Conservation (phyloP, 192 early-diverging fungal species). For the Phlyctochytrium arcticum region DNA sequence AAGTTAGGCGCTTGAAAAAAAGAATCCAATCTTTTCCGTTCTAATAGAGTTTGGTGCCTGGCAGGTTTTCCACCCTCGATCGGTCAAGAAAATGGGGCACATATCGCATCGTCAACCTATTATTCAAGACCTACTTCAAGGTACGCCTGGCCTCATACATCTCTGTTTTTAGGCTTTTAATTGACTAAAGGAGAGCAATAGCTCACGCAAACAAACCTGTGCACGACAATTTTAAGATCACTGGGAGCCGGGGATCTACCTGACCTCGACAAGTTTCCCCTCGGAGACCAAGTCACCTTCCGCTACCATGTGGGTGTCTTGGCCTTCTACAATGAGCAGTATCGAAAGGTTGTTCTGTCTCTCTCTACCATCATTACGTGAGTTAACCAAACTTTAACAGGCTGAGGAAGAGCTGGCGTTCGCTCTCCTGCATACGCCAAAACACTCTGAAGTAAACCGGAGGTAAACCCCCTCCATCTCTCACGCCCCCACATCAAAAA, state of each 20-base stretch:
- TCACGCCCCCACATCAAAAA: conserved; percentile 25
- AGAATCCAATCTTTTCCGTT: no score
- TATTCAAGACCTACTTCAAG: conserved; percentile 85
- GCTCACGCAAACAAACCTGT: conserved; percentile 76
- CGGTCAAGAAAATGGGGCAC: conserved; percentile 89
- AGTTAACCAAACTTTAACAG: conserved; percentile 9
- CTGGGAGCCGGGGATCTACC: conserved; percentile 73
- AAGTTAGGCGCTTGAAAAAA: no score
- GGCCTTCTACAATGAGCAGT: conserved; percentile 81
- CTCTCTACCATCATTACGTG: not conserved
- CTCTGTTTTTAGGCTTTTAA: no score
- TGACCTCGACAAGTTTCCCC: conserved; percentile 68
- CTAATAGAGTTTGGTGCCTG: no score
- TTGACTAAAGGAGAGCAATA: conserved; percentile 10
- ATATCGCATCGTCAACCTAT: conserved; percentile 78
- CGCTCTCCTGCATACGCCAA: conserved; percentile 34
- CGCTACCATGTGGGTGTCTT: conserved; percentile 84
- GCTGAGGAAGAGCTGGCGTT: conserved; percentile 51
- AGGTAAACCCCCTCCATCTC: not conserved
- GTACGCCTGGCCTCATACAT: conserved; percentile 34
- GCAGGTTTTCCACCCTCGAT: conserved; percentile 19
- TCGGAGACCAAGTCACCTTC: conserved; percentile 80
- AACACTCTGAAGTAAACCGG: not conserved
- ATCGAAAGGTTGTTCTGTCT: conserved; percentile 42
- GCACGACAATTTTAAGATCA: conserved; percentile 74